Evolutionary conservation across 371 early-diverging fungal genomes (phyloP), one percentile per base, ranked within the genome.

Genomic region (Chytridium lagenaria): DNA sequence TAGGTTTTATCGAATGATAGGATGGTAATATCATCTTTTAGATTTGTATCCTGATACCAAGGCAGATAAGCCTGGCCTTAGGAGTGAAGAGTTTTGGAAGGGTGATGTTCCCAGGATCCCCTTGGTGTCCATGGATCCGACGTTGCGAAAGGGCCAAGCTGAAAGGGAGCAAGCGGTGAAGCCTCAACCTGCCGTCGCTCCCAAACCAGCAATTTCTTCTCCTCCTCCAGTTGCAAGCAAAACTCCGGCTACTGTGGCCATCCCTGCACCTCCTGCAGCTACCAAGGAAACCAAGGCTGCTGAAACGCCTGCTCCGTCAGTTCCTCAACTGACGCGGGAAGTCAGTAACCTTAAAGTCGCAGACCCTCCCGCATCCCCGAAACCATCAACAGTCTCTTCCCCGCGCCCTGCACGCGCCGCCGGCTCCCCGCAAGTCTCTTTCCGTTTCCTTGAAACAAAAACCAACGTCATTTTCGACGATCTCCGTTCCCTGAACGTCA

Each of bases 391-490:
- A 5, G 26, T 5, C n/a, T 5, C 55, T 5, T 23, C 55, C n/a
- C 26, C 55, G 7, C n/a, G 12, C 16, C 55, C 55, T 52, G 23
- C n/a, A 22, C 7, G 23, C 7, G 5, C 55, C 5, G 5, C 26
- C 5, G 23, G 5, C 23, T 5, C 55, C 26, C 26, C 30, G 59
- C 79, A 44, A n/a, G 87, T 89, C 3, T 76, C 84, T 26, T 94
- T 89, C 81, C 89, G 91, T 34, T 94, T 92, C 75, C 73, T 93
- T 39, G 77, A 83, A 16, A 92, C 90, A 38, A 91, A 87, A 65
- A 65, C 83, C 0, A 89, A 84, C 63, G 77, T 86, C 10, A 85
- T 88, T 70, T 92, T 87, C 74, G 90, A 90, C 2, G 90, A 88
- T 77, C 78, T 94, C 23, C 81, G 79, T 30, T 86, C 86, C 0